Evolutionary conservation across 805 yeast genomes (phyloP).

Genomic region (Spathaspora arborariae): DNA sequence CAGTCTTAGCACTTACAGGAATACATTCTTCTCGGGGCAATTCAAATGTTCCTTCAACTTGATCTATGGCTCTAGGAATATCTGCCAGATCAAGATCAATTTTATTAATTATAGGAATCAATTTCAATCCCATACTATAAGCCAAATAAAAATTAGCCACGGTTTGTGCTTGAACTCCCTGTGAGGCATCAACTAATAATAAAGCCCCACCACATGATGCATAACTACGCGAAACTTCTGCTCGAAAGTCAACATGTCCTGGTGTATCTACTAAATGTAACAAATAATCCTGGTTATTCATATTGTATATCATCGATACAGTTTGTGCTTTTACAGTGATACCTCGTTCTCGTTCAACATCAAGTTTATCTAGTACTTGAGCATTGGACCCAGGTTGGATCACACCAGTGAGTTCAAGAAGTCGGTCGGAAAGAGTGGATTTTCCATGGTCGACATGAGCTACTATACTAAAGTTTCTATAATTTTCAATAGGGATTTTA

Average conservation of each 20-base stretch:
- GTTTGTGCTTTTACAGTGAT: conserved; percentile 97
- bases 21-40: conserved; percentile 69
- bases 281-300: conserved; percentile 68
- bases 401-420: conserved; percentile 85
- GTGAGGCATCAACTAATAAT: conserved; percentile 86
- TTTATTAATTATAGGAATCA: conserved; percentile 88
- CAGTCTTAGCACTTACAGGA: conserved; percentile 90
- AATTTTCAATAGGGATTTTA: conserved; percentile 78
- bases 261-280: conserved; percentile 95
- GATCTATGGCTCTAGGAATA: conserved; percentile 73
- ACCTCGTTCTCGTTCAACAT: conserved; percentile 94
- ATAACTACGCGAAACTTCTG: conserved; percentile 90
- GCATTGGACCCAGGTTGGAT: conserved; percentile 70
- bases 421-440: conserved; percentile 84
- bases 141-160: conserved; percentile 96
- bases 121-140: conserved; percentile 72
- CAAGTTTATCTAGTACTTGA: conserved; percentile 86
- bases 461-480: conserved; percentile 88
- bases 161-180: conserved; percentile 97
- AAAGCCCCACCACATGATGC: conserved; percentile 97
- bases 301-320: conserved; percentile 82
- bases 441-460: conserved; percentile 95
- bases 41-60: conserved; percentile 82
- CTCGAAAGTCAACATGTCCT: conserved; percentile 94
- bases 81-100: conserved; percentile 89